Evolutionary conservation across 2,329 filamentous ascomycete genomes (phyloP), one percentile per base, ranked within the genome.

Genomic region (Phialemonium atrogriseum): DNA sequence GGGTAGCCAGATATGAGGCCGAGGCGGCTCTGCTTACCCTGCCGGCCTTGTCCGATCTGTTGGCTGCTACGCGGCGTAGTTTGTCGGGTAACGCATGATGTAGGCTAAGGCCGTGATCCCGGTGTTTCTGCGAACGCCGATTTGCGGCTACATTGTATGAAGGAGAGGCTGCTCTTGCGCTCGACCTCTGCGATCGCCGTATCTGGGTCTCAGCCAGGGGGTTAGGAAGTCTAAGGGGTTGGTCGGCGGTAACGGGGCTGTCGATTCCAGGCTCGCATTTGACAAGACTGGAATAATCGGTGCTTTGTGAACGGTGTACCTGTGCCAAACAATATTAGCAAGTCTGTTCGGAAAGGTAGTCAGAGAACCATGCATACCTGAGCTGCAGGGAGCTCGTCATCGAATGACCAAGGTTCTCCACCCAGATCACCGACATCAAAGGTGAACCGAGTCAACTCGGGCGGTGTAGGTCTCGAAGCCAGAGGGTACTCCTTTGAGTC

Each of bases 401-500:
- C 44, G 15, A 46, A 47, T 4, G 42, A 41, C 29, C 45, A 47
- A 5, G 29, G 12, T 11, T 54, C 46, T 14, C 76, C 64, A 32
- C 80, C 73, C 26, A 76, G 73, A 28, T 74, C 73, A 21, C 83
- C 62, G 31, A 71, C 42, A 20, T 80, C 76, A 46, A 94, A 88
- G 24, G 73, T 78, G 51, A 96, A 82, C 35, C 77, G 78, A 40
- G 77, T 76, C 38, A 98, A 64, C 31, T 83, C 79, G 11, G 77
- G 73, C 3, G 91, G 91, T 2, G 88, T 94, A 1, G 85, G 81
- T 30, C 84, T 79, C 40, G 74, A 71, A 22, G 89, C 89, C 18
- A 98, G 67, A 23, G 91, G 91, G 54, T 94, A 98, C 47, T 91
- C 77, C 54, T 93, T 94, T 10, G 81, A 70, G 56, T 96, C 87